phyloP scores from a whole-genome alignment of 306 rosid species.

The Fagus crenata region DNA sequence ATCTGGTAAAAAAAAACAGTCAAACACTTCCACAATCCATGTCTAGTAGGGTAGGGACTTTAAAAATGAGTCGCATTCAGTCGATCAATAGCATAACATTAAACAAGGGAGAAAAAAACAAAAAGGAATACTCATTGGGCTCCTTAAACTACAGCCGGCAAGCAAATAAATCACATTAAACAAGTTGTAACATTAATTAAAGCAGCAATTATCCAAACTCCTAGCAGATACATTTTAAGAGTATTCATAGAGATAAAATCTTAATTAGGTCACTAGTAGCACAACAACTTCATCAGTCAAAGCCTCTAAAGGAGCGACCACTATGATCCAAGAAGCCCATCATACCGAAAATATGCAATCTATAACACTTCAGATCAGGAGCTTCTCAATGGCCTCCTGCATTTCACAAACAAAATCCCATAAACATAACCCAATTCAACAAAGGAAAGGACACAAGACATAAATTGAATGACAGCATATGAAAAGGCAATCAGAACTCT shows the following conservation, averaged over 20 bases:
- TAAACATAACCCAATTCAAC: slow-evolving; percentile 17
- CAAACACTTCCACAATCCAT: too few species aligned
- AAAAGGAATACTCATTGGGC: neutral
- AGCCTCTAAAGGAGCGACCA: slow-evolving; percentile 66
- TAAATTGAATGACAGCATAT: neutral
- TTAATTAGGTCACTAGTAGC: slow-evolving; percentile 31
- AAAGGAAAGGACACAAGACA: neutral
- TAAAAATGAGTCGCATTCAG: too few species aligned
- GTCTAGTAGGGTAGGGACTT: too few species aligned
- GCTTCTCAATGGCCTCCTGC: slow-evolving; percentile 96
- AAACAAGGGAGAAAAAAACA: neutral
- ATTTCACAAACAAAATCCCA: slow-evolving; percentile 17
- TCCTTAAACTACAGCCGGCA: slow-evolving; percentile 1
- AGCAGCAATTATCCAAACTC: neutral
- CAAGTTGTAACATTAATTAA: neutral
- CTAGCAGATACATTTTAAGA: slow-evolving; percentile 24
- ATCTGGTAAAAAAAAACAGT: too few species aligned
- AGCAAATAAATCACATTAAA: slow-evolving; percentile 17
- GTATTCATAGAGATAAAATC: slow-evolving; percentile 19
- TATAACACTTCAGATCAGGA: slow-evolving; percentile 54
- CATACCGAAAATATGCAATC: slow-evolving; percentile 54
- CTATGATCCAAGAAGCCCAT: slow-evolving; percentile 69
- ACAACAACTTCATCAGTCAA: slow-evolving; percentile 71
- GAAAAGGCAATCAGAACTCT: slow-evolving; percentile 1
- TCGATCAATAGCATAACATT: neutral